Conservation (phyloP, 2,329 filamentous ascomycete species). For the Colletotrichum chlorophyti region DNA sequence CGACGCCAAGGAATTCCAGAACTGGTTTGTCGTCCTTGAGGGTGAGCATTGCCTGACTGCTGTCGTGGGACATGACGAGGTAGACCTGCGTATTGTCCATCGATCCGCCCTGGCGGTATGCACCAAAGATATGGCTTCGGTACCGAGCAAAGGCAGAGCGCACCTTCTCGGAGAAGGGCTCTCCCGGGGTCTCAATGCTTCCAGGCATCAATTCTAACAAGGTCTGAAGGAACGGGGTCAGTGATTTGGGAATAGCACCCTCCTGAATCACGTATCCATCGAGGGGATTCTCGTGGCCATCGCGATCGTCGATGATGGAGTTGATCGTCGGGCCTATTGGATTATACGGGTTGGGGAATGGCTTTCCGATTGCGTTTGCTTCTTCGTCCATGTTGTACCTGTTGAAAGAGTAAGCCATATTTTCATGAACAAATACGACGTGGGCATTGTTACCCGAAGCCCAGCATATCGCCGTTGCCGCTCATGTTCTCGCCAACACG, state of each 20-base stretch:
- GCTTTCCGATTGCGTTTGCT: slow-evolving; percentile 62
- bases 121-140: slow-evolving; percentile 63
- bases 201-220: slow-evolving; percentile 63
- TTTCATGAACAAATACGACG: too few relatives aligned
- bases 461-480: slow-evolving; percentile 71
- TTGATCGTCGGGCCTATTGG: slow-evolving; percentile 69
- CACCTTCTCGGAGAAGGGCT: slow-evolving; percentile 47
- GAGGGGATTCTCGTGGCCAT: slow-evolving; percentile 57
- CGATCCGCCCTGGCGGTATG: slow-evolving; percentile 62
- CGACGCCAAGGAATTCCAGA: slow-evolving; percentile 66
- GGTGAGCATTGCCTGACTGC: slow-evolving; percentile 66
- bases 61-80: slow-evolving; percentile 72
- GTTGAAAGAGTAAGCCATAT: slow-evolving; percentile 28
- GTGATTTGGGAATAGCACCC: slow-evolving; percentile 63
- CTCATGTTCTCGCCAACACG: slow-evolving; percentile 66
- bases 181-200: slow-evolving; percentile 45
- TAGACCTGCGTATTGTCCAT: slow-evolving; percentile 68
- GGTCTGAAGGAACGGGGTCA: slow-evolving; percentile 61
- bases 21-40: slow-evolving; percentile 66
- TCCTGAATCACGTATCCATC: slow-evolving; percentile 72
- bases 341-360: slow-evolving; percentile 54
- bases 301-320: slow-evolving; percentile 66
- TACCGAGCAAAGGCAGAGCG: slow-evolving; percentile 54
- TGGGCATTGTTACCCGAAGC: slow-evolving; percentile 67
- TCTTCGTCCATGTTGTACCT: slow-evolving; percentile 65